Evolutionary conservation across 495 filamentous ascomycete genomes (phyloP).

Genomic region (Penicillium cataractarum): DNA sequence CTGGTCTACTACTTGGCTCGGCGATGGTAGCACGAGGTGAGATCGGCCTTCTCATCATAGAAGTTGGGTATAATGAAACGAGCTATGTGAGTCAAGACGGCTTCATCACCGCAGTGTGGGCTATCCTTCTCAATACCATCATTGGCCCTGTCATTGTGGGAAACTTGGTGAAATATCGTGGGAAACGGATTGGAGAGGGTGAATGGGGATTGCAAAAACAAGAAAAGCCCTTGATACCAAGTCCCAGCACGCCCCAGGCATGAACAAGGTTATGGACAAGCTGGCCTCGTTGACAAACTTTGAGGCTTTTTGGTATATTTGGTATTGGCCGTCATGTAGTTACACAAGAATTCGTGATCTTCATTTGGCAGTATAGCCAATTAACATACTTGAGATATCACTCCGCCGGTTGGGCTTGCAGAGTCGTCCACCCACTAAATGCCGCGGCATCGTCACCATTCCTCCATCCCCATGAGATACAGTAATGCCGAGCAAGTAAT

Average conservation of each 20-base stretch:
- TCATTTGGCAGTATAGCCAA: slow-evolving; percentile 2
- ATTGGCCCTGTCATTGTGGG: slow-evolving; percentile 71
- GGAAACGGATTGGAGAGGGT: slow-evolving; percentile 26
- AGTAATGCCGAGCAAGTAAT: slow-evolving; percentile 86
- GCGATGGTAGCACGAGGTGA: slow-evolving; percentile 79
- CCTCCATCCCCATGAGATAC: slow-evolving; percentile 83
- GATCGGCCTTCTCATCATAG: slow-evolving; percentile 75
- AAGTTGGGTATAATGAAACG: slow-evolving; percentile 57
- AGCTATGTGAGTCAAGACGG: slow-evolving; percentile 36
- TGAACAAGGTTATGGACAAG: background rate
- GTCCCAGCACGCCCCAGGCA: background rate
- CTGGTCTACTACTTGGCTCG: slow-evolving; percentile 52
- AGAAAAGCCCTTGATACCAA: background rate
- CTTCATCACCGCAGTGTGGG: slow-evolving; percentile 73
- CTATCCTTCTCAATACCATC: slow-evolving; percentile 73
- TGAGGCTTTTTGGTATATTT: background rate
- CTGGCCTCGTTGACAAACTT: background rate
- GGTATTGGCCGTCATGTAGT: background rate
- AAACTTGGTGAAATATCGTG: slow-evolving; percentile 49
- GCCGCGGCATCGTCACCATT: slow-evolving; percentile 36
- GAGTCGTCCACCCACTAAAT: slow-evolving; percentile 45
- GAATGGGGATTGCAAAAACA: slow-evolving; percentile 33
- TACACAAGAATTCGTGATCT: background rate
- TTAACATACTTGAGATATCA: slow-evolving; percentile 10
- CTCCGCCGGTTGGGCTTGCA: slow-evolving; percentile 33